Conservation (phyloP, 2,329 filamentous ascomycete species). For the Arthroderma uncinatum region DNA sequence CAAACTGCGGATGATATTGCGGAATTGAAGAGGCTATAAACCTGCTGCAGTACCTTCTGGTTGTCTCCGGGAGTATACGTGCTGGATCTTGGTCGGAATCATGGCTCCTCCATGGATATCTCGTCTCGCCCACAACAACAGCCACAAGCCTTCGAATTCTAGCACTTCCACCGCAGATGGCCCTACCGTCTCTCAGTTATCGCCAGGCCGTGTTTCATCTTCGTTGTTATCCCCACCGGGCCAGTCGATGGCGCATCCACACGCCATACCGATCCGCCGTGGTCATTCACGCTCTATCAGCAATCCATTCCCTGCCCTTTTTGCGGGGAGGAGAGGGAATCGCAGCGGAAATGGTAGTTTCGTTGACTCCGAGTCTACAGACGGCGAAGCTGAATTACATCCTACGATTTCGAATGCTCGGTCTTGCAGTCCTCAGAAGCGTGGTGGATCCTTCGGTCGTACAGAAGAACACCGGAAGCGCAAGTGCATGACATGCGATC, state of each 20-base stretch:
- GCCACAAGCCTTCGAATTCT: not conserved
- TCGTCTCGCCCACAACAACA: not conserved
- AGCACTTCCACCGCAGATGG: not conserved
- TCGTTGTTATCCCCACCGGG: not conserved
- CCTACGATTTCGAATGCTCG: slow-evolving; percentile 11
- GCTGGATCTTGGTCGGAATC: not conserved
- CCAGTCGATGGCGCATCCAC: not conserved
- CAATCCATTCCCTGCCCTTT: slow-evolving; percentile 65
- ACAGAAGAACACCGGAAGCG: slow-evolving; percentile 56
- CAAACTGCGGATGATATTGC: not conserved
- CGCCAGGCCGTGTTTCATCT: not conserved
- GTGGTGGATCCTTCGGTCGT: slow-evolving; percentile 23
- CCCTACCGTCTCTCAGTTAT: not conserved
- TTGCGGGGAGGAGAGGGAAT: slow-evolving; percentile 49
- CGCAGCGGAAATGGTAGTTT: slow-evolving; percentile 36
- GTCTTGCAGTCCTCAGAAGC: slow-evolving; percentile 32
- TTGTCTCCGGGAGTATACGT: not conserved
- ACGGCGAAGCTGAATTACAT: slow-evolving; percentile 19
- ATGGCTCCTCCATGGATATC: not conserved
- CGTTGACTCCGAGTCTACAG: slow-evolving; percentile 38
- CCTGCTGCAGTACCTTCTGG: not conserved
- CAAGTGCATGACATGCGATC: slow-evolving; percentile 77
- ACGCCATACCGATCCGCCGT: slow-evolving; percentile 12
- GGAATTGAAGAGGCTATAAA: not conserved
- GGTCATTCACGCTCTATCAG: slow-evolving; percentile 59